These are phyloP conservation scores for Saturnispora zaruensis DNA, from an alignment of 805 yeast species.

Conservation along the genomic window DNA sequence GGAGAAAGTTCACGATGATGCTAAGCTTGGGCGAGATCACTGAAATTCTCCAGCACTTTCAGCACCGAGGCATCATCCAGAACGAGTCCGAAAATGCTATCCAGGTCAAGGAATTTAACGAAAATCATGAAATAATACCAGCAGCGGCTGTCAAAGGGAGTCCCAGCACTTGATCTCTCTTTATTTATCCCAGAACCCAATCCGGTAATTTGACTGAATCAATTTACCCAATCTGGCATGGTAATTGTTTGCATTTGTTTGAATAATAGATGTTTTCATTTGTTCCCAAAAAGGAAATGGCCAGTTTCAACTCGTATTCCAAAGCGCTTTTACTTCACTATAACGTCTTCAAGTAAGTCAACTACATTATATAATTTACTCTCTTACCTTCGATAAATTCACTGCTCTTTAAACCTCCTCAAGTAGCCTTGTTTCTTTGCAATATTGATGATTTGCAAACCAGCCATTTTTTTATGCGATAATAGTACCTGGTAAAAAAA, in stretches of 20 bases:
- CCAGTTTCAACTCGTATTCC: not conserved
- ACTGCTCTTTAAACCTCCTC: not conserved
- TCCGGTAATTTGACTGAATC: not conserved
- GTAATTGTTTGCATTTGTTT: not conserved
- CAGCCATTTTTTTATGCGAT: not conserved
- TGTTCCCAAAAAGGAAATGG: constrained; percentile 1
- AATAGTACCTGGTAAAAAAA: not conserved
- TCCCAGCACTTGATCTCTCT: not conserved
- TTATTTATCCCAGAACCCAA: not conserved
- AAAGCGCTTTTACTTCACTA: not conserved
- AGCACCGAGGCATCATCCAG: constrained; percentile 13
- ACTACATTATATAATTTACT: not conserved
- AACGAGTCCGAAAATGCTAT: not conserved
- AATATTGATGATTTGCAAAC: not conserved
- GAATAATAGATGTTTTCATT: not conserved
- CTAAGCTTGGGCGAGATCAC: constrained; percentile 21
- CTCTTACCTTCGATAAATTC: not conserved
- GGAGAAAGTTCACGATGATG: constrained; percentile 30
- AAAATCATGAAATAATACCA: not conserved
- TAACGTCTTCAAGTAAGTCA: not conserved
- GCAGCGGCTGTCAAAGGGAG: not conserved
- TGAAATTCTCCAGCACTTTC: constrained; percentile 17
- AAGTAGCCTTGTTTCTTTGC: not conserved
- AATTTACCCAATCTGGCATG: not conserved
- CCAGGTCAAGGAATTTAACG: not conserved